Evolutionary conservation across 1,284 basidiomycete genomes (phyloP).

Genomic region (Tilletiopsis washingtonensis): DNA sequence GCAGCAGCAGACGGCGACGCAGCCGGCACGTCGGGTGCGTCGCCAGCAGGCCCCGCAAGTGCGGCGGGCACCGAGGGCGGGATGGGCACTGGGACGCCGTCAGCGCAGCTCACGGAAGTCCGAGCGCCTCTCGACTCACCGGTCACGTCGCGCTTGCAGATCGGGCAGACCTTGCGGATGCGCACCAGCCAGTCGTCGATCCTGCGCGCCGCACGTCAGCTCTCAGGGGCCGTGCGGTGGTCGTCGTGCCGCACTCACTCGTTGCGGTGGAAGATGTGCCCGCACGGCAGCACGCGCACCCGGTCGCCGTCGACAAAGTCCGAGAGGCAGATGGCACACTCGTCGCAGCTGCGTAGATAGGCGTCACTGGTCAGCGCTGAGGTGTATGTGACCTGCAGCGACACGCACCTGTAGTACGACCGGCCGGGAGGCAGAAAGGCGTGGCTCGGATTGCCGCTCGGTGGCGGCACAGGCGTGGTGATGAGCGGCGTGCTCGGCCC

Average conservation of each 20-base stretch:
- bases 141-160: conserved; percentile 44
- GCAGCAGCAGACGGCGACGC: too few species aligned
- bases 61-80: too few species aligned
- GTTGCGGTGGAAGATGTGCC: conserved; percentile 41
- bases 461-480: too few species aligned
- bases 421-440: conserved; percentile 30
- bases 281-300: conserved; percentile 42
- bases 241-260: too few species aligned
- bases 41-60: too few species aligned
- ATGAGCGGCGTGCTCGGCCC: too few species aligned
- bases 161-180: conserved; percentile 44
- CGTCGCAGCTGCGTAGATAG: conserved; percentile 17
- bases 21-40: too few species aligned
- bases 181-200: conserved; percentile 44
- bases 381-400: background rate
- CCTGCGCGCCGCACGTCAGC: too few species aligned
- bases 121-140: too few species aligned
- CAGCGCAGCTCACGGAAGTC: too few species aligned
- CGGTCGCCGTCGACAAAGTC: conserved; percentile 43
- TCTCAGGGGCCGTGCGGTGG: too few species aligned
- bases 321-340: conserved; percentile 43
- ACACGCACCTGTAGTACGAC: conserved; percentile 22
- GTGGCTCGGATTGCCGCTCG: conserved; percentile 1
- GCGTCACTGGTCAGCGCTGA: conserved; percentile 35
- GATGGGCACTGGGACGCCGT: too few species aligned